Base-by-base conservation (phyloP, 352 stramenopile species). In the Globisporangium splendens region DNA sequence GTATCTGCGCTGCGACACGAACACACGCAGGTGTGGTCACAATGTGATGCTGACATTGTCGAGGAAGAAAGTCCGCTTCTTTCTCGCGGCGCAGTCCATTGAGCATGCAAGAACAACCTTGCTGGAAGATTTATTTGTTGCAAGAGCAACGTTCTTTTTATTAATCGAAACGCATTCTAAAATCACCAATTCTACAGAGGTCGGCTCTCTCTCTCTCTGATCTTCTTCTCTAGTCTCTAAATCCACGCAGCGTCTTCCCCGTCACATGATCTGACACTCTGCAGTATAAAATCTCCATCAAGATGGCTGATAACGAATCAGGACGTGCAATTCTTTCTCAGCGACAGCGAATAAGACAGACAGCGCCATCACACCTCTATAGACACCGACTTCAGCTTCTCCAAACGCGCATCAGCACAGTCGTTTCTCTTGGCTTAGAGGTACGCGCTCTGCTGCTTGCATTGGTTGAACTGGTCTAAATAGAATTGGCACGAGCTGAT, bases 401-500 rank as follows among this genome's bases (percentile, higher is more conserved):
- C 21, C 35, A 56, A 28, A 17, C 33, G 28, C 28, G 28, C 39
- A 12, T 41, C 20, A 57, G 51, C 39, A 42, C 22, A 8, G n/a
- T 20, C 46, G 21, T n/a, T 50, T 22, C 38, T 31, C 14, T 47
- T 17, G 5, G 11, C 22, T 73, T 88, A 91, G 75, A 83, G 63
- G 77, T 81, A 91, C 43, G 75, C 61, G 60, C 68, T 86, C 62
- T 91, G 68, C 67, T 84, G 70, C 75, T 93, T 86, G 83, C 85
- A 94, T 65, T 86, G 69, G 75, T 93, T 92, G 73, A 90, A 91
- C 65, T 89, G 77, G 65, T 96, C 85, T 52, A 96, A 77, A 64
- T 92, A 94, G 69, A 90, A 96, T 67, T 96, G 85, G 73, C 86
- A 96, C 44, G 83, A 70, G 63, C 72, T 86, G 59, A 93, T 93